Conservation (phyloP, 768 basidiomycete species). For the Trametes cingulata region DNA sequence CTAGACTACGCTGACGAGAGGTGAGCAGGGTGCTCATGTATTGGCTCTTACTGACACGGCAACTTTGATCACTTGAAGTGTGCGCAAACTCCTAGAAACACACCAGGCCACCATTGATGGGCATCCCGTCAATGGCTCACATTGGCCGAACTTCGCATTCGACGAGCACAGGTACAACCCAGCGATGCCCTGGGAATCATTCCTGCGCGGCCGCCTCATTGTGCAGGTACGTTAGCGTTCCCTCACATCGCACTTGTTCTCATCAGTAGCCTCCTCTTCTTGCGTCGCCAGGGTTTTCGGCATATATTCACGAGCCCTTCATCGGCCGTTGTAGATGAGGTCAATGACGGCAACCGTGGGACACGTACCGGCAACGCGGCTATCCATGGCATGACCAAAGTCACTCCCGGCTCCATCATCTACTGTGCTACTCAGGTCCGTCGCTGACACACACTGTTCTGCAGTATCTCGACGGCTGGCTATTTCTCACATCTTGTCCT, state of each 20-base stretch:
- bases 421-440: neutral
- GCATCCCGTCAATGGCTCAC: neutral
- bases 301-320: neutral
- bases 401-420: neutral
- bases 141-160: neutral
- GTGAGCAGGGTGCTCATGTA: too few relatives aligned
- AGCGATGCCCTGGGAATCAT: neutral
- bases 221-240: neutral
- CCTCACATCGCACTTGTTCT: neutral
- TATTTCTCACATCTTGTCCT: too few relatives aligned
- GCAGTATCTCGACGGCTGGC: too few relatives aligned
- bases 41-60: too few relatives aligned
- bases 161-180: neutral
- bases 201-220: neutral
- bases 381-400: neutral
- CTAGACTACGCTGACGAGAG: neutral
- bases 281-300: neutral
- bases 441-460: too few relatives aligned
- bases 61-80: neutral
- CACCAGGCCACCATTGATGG: neutral
- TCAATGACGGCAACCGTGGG: neutral
- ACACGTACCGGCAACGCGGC: slow-evolving; percentile 1
- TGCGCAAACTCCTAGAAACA: neutral
- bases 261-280: too few relatives aligned
- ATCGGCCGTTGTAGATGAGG: neutral